These are phyloP conservation scores for Saccharomyces paradoxus DNA, from an alignment of 805 yeast species.

Conservation along the genomic window DNA sequence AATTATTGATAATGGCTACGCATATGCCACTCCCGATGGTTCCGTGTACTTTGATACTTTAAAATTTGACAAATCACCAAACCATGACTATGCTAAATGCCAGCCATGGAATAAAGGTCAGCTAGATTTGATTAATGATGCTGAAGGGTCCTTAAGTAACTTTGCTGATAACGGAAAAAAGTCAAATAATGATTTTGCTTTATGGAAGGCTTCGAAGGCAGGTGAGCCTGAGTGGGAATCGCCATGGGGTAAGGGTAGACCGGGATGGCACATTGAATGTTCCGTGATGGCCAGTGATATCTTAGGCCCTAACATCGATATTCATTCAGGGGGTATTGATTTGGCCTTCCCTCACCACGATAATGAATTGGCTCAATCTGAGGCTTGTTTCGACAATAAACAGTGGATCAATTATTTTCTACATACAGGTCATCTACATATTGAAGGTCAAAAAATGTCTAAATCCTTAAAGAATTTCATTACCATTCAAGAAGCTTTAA, in stretches of 20 bases:
- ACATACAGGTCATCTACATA: constrained; percentile 96
- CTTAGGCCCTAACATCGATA: constrained; percentile 76
- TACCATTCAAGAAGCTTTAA: constrained; percentile 84
- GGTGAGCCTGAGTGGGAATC: constrained; percentile 97
- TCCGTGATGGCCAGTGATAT: constrained; percentile 96
- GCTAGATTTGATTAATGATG: constrained; percentile 77
- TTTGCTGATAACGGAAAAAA: constrained; percentile 48
- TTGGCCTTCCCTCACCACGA: constrained; percentile 98
- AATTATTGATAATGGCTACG: constrained; percentile 75
- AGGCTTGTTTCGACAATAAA: constrained; percentile 77
- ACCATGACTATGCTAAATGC: constrained; percentile 85
- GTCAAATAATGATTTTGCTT: constrained; percentile 80
- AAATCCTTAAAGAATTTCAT: constrained; percentile 91
- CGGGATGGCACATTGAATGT: constrained; percentile 99
- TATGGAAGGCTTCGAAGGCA: constrained; percentile 93
- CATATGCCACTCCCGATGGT: constrained; percentile 76
- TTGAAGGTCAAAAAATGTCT: constrained; percentile 97
- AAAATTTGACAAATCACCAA: constrained; percentile 60
- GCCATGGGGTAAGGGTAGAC: constrained; percentile 96
- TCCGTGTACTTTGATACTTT: constrained; percentile 93
- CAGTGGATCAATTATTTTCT: constrained; percentile 97
- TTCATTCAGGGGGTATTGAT: constrained; percentile 95
- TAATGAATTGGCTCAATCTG: constrained; percentile 94
- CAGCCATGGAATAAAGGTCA: constrained; percentile 98
- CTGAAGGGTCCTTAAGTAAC: constrained; percentile 75